phyloP scores from a whole-genome alignment of 2,329 filamentous ascomycete species.

The Fusarium abutilonis region DNA sequence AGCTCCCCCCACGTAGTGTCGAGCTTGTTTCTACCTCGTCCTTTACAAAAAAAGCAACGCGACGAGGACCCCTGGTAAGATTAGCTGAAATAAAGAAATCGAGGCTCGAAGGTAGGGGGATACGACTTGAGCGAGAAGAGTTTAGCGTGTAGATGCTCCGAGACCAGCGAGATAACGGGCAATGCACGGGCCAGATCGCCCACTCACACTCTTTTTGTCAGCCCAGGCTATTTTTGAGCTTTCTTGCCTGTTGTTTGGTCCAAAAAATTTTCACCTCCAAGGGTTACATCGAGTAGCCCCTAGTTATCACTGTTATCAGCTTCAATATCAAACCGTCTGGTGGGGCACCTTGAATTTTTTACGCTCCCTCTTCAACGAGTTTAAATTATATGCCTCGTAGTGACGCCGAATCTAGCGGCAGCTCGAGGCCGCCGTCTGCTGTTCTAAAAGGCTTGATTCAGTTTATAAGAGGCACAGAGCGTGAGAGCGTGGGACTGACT shows the following conservation, averaged over 20 bases:
- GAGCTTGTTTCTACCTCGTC: conserved; percentile 15
- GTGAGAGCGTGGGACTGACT: neutral
- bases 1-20: conserved; percentile 19
- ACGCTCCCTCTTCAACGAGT: neutral
- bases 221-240: conserved; percentile 22
- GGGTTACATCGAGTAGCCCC: conserved; percentile 4
- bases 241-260: conserved; percentile 22
- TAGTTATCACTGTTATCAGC: conserved; percentile 8
- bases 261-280: conserved; percentile 27
- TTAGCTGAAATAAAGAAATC: conserved; percentile 15
- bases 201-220: conserved; percentile 27
- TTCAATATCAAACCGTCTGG: conserved; percentile 8
- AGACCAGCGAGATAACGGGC: conserved; percentile 31
- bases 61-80: conserved; percentile 5
- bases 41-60: conserved; percentile 8
- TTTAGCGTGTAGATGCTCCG: conserved; percentile 10
- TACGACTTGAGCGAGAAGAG: conserved; percentile 8
- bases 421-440: neutral
- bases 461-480: neutral
- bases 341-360: conserved; percentile 18
- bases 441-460: conserved; percentile 4
- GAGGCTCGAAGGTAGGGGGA: conserved; percentile 18
- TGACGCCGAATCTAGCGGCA: conserved; percentile 16
- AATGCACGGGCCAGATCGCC: conserved; percentile 35
- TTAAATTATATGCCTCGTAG: conserved; percentile 22